Evolutionary conservation across 2,329 filamentous ascomycete genomes (phyloP).

Genomic region (Epichloe gansuensis): DNA sequence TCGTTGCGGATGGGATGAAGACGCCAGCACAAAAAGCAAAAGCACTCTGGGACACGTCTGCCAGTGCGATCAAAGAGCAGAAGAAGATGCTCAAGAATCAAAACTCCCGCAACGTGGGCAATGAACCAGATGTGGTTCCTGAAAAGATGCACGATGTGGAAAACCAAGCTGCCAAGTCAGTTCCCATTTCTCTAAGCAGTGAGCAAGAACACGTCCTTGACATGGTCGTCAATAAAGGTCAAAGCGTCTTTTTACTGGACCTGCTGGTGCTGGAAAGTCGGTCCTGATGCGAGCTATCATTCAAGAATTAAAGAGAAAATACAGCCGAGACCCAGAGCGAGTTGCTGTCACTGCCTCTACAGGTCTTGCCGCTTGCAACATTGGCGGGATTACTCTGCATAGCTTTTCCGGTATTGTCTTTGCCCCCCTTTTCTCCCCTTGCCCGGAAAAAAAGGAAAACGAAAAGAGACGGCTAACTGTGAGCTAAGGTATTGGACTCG

Average conservation of each 20-base stretch:
- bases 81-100: constrained; percentile 61
- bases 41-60: constrained; percentile 57
- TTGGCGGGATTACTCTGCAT: constrained; percentile 89
- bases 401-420: constrained; percentile 64
- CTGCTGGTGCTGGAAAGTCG: constrained; percentile 93
- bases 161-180: constrained; percentile 27
- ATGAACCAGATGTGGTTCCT: constrained; percentile 23
- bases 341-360: constrained; percentile 93
- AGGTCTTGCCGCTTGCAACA: constrained; percentile 89
- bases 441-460: not conserved
- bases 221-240: constrained; percentile 64
- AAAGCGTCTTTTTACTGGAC: constrained; percentile 98
- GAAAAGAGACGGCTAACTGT: not conserved
- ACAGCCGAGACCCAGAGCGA: constrained; percentile 62
- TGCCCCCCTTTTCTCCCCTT: not conserved
- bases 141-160: constrained; percentile 31
- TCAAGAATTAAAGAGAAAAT: constrained; percentile 63
- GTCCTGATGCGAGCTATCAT: constrained; percentile 93
- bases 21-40: constrained; percentile 24
- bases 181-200: constrained; percentile 59
- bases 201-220: constrained; percentile 80
- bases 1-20: constrained; percentile 9
- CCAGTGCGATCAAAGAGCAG: constrained; percentile 64
- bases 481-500: constrained; percentile 58
- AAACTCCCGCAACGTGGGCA: constrained; percentile 22